Evolutionary conservation across 1,139 yeast genomes (phyloP).

Genomic region (Sugiyamaella grinbergsii): DNA sequence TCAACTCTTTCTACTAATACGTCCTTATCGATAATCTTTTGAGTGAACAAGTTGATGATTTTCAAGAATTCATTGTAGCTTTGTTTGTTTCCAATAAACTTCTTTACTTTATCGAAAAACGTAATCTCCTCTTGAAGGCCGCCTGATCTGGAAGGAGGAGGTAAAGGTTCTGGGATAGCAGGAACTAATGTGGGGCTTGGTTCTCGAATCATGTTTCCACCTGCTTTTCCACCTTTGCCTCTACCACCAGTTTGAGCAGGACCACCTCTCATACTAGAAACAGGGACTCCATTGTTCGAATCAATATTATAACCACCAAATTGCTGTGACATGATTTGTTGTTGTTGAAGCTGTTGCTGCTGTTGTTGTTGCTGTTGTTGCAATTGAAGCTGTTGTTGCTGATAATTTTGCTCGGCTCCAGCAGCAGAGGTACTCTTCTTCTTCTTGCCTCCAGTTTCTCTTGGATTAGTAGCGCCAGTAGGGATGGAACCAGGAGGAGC

Average conservation of each 20-base stretch:
- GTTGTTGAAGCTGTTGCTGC: constrained; percentile 9
- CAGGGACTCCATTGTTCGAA: constrained; percentile 41
- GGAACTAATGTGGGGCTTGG: constrained; percentile 75
- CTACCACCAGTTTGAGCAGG: constrained; percentile 16
- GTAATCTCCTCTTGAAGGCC: constrained; percentile 79
- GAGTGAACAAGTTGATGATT: constrained; percentile 80
- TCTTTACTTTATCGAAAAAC: constrained; percentile 90
- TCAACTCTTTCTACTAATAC: constrained; percentile 84
- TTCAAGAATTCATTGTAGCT: constrained; percentile 89
- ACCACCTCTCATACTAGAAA: constrained; percentile 44
- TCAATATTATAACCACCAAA: constrained; percentile 23
- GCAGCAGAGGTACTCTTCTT: constrained; percentile 26
- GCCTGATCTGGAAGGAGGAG: constrained; percentile 53
- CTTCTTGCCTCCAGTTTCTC: constrained; percentile 20
- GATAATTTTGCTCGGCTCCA: constrained; percentile 18
- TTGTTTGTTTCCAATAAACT: constrained; percentile 85
- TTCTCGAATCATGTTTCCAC: constrained; percentile 34
- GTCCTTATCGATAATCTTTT: constrained; percentile 81
- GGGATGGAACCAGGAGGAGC: constrained; percentile 60
- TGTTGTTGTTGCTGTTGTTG: constrained; percentile 14
- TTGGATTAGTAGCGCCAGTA: constrained; percentile 7
- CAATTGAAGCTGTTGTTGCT: constrained; percentile 6
- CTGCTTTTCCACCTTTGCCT: constrained; percentile 33
- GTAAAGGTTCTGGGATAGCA: constrained; percentile 83
- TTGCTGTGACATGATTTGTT: constrained; percentile 9